Conservation (phyloP, 306 rosid species). For the Castanea mollissima region DNA sequence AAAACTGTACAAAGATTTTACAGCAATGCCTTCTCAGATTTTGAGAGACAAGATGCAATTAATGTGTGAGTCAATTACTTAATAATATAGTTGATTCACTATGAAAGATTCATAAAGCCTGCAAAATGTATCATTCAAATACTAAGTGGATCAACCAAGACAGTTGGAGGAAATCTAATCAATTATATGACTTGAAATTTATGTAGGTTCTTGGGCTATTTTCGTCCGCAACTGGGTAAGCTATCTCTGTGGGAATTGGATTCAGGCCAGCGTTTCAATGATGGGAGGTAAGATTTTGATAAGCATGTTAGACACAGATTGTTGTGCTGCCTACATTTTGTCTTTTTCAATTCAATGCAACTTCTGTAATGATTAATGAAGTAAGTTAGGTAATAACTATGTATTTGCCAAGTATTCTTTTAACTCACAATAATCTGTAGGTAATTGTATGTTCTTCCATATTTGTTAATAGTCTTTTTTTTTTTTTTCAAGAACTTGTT, state of each 20-base stretch:
- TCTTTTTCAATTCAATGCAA: slow-evolving; percentile 9
- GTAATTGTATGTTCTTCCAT: background rate
- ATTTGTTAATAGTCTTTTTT: background rate
- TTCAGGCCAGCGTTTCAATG: slow-evolving; percentile 58
- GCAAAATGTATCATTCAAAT: background rate
- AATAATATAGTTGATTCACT: background rate
- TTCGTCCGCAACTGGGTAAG: slow-evolving; percentile 76
- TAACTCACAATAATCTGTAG: background rate
- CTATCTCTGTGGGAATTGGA: slow-evolving; percentile 85
- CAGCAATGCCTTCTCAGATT: slow-evolving; percentile 74
- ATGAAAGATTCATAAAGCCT: background rate
- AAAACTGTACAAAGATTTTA: slow-evolving; percentile 83
- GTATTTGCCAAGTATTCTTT: background rate
- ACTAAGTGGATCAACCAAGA: slow-evolving; percentile 6
- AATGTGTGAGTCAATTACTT: slow-evolving; percentile 60
- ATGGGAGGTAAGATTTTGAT: slow-evolving; percentile 45
- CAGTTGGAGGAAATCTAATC: background rate
- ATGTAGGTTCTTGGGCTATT: slow-evolving; percentile 87
- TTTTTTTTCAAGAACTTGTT: background rate
- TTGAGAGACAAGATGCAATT: slow-evolving; percentile 76
- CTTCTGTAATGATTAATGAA: background rate
- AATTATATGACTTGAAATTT: slow-evolving; percentile 21
- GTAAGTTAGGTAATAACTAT: background rate
- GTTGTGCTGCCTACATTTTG: slow-evolving; percentile 14
- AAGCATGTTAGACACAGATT: slow-evolving; percentile 45